Base-by-base conservation (phyloP, 2,329 filamentous ascomycete species). In the Acrocalymma vagum region DNA sequence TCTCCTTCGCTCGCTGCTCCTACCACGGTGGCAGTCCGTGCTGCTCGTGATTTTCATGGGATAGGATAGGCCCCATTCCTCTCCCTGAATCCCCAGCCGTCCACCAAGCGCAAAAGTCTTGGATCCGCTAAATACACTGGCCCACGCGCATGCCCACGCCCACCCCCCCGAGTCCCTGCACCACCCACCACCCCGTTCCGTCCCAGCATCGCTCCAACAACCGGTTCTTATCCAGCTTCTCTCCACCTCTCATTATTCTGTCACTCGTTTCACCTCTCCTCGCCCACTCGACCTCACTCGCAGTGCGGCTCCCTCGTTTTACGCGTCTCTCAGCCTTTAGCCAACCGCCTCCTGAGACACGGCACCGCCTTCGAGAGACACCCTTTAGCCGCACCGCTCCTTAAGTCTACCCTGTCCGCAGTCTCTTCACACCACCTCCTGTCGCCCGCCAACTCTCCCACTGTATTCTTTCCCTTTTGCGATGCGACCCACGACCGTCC, bases 401-500 rank as follows among this genome's bases (percentile, higher is more conserved):
- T 56, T 58, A 53, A 55, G 39, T 42, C 51, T 43, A 32, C 45
- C 37, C 39, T 28, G 23, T 37, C 34, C 40, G 38, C 41, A 21
- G 45, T 39, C 48, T 31, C 35, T 37, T 21, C 41, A 26, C 45
- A 27, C 42, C 37, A 29, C 14, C n/a, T n/a, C n/a, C n/a, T n/a
- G n/a, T n/a, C 37, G 27, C 42, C 36, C 31, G 33, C 36, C 27
- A 35, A 43, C 35, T 39, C 32, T 29, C 43, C 45, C 40, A 45
- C 26, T 40, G 28, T 49, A 42, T 27, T 46, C 40, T 40, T 33
- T 57, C 42, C 40, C 35, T 25, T 34, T 39, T 46, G 33, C 47
- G 30, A 69, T 67, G 65, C 62, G 63, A 27, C 55, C 55, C 22
- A 66, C 62, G 9, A 35, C 55, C 48, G 56, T 54, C 53, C 51